Conservation (phyloP, 73 alveolate species). For the Paramecium caudatum region DNA sequence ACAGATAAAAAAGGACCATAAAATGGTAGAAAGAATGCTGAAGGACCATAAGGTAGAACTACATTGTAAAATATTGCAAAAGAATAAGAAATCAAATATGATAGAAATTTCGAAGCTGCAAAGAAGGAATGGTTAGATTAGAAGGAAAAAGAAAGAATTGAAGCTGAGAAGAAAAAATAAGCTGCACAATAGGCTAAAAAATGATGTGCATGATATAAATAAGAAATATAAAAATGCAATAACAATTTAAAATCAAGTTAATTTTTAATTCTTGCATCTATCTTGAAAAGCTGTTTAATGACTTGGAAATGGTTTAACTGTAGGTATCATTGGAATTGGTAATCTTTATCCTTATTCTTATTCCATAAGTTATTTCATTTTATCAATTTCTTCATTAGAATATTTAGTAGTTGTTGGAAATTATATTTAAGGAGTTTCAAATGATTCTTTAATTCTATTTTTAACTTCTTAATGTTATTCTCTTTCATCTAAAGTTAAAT, state of each 20-base stretch:
- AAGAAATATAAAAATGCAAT: background rate
- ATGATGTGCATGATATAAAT: constrained; percentile 19
- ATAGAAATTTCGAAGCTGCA: constrained; percentile 68
- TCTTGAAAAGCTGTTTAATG: background rate
- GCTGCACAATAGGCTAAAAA: constrained; percentile 69
- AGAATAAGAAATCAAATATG: constrained; percentile 43
- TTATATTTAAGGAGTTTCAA: constrained; percentile 15
- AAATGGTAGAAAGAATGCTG: constrained; percentile 82
- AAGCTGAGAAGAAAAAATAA: constrained; percentile 75
- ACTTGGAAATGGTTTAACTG: constrained; percentile 56
- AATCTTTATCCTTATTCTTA: constrained; percentile 52
- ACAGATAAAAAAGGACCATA: constrained; percentile 90
- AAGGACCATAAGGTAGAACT: constrained; percentile 93
- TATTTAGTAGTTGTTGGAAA: background rate
- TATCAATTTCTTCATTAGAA: constrained; percentile 25
- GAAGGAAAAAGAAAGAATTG: constrained; percentile 75
- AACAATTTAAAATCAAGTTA: background rate
- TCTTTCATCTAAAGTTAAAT: constrained; percentile 46
- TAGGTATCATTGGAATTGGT: constrained; percentile 65
- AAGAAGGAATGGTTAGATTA: constrained; percentile 74
- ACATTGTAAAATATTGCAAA: constrained; percentile 68
- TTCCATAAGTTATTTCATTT: constrained; percentile 41
- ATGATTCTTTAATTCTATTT: constrained; percentile 42
- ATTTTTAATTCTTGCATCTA: constrained; percentile 12
- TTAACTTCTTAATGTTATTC: constrained; percentile 23